Base-by-base conservation (phyloP, 495 filamentous ascomycete species). In the Hypoxylon perforatum region DNA sequence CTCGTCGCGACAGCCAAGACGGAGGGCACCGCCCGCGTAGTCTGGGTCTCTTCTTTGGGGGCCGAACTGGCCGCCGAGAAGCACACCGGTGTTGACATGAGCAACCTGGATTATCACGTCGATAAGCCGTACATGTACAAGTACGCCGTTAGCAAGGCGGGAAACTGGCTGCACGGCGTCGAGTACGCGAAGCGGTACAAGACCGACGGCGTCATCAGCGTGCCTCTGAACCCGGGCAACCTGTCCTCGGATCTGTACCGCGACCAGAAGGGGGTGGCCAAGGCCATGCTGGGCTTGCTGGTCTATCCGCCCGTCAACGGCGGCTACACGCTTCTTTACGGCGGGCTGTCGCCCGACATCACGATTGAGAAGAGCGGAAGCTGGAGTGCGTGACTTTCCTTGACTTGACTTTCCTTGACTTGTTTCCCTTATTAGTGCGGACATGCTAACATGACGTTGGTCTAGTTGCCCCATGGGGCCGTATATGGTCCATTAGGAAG, bases 271-370 rank as follows among this genome's bases (percentile, higher is more conserved):
- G 17, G 30, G 4, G 14, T 51, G 14, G 25, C 55, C 38, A 68
- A 38, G 36, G 76, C 23, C 63, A 78, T 14, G 72, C 73, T 49
- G 60, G 25, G 51, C 3, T 0, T 67, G 0, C 2, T 77, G 0
- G 36, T 47, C 4, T 73, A 74, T 36, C 70, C 71, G 8, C 33
- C 75, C 3, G 58, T 76, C 15, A 75, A 77, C 38, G 82, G 81
- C 2, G 80, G 79, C 0, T 81, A 81, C 45, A 79, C 79, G 0
- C 74, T 78, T 59, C 65, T 84, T 0, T 84, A 76, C 54, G 79
- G 77, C 10, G 78, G 74, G 0, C 57, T 82, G 35, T 80, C 77
- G 17, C 71, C 77, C 8, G 77, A 81, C 5, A 60, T 82, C 17
- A 78, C 59, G 18, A 23, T 70, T n/a, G 59, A 71, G 25, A 70